Conservation (phyloP, 805 yeast species). For the Nakazawaea ernobii region DNA sequence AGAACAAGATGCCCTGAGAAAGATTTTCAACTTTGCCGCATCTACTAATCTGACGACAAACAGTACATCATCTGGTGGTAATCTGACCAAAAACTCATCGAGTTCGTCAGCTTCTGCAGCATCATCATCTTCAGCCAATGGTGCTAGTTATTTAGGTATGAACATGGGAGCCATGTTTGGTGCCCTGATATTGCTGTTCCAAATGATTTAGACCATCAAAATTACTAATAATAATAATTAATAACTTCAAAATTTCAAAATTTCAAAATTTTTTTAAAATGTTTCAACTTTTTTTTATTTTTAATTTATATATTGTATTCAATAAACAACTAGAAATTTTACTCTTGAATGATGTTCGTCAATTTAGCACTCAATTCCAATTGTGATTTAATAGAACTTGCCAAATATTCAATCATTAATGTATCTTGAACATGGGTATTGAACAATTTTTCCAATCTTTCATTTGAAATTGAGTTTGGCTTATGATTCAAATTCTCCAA, state of each 20-base stretch:
- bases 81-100: no score
- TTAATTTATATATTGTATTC: not conserved
- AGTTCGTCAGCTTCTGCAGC: not conserved
- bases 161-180: not conserved
- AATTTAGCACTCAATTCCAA: slow-evolving; percentile 72
- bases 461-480: slow-evolving; percentile 44
- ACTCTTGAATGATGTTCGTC: slow-evolving; percentile 43
- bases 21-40: not conserved
- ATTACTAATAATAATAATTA: no score
- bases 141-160: not conserved
- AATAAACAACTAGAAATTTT: not conserved
- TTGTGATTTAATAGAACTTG: slow-evolving; percentile 81
- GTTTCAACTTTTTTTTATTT: no score
- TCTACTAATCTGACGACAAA: not conserved
- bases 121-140: not conserved
- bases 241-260: not conserved
- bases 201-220: not conserved
- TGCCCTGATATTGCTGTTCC: not conserved
- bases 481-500: slow-evolving; percentile 49
- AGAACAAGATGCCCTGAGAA: not conserved
- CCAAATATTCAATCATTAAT: slow-evolving; percentile 73
- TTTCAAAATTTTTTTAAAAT: no score
- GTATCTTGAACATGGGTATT: slow-evolving; percentile 74
- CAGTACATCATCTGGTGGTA: not conserved
- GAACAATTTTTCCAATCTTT: slow-evolving; percentile 53